Evolutionary conservation across 768 basidiomycete species (phyloP).

Genomic region (Lactarius deliciosus): DNA sequence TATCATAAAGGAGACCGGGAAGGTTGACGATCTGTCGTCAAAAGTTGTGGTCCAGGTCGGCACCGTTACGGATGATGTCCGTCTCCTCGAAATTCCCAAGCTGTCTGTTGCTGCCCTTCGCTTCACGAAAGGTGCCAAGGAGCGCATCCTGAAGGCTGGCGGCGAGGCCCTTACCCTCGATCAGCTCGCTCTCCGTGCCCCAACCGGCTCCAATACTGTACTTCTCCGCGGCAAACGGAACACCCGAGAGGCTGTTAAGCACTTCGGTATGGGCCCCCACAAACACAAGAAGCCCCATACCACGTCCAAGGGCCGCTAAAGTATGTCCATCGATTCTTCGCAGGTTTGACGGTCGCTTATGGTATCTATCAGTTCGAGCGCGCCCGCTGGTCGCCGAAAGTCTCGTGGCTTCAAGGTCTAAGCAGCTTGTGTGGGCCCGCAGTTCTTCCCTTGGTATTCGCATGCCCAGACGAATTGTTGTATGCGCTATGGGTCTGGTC

Average conservation of each 20-base stretch:
- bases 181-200: constrained; percentile 92
- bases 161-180: constrained; percentile 95
- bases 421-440: constrained; percentile 39
- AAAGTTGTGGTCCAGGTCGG: constrained; percentile 90
- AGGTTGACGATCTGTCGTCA: constrained; percentile 60
- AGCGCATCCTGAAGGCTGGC: constrained; percentile 92
- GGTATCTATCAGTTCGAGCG: constrained; percentile 73
- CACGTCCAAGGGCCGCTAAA: constrained; percentile 94
- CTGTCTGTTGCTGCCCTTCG: constrained; percentile 91
- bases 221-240: constrained; percentile 91
- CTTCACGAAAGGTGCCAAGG: constrained; percentile 90
- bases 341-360: not conserved
- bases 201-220: constrained; percentile 94
- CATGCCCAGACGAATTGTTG: constrained; percentile 31
- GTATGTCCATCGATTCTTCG: constrained; percentile 38
- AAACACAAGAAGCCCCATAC: constrained; percentile 99
- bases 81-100: constrained; percentile 83
- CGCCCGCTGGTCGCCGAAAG: constrained; percentile 98
- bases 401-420: constrained; percentile 96
- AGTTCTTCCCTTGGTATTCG: constrained; percentile 33
- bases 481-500: constrained; percentile 38
- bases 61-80: constrained; percentile 94
- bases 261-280: constrained; percentile 98
- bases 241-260: constrained; percentile 91
- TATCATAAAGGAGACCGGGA: constrained; percentile 79